phyloP scores from a whole-genome alignment of 1,284 basidiomycete species.

The Acaromyces ingoldii region DNA sequence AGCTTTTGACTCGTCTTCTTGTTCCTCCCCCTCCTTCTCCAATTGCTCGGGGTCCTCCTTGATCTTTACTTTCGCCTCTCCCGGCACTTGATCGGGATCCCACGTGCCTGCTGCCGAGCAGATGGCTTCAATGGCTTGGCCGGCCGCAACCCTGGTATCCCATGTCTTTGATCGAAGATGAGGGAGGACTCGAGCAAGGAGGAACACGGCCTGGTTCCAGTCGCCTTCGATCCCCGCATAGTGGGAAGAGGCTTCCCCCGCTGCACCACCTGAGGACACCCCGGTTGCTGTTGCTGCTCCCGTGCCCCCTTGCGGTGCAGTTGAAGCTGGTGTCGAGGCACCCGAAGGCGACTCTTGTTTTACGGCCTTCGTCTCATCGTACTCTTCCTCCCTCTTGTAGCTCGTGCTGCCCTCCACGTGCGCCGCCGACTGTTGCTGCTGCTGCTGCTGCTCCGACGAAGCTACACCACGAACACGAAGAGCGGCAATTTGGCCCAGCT shows the following conservation, averaged over 20 bases:
- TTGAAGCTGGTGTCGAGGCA: neutral
- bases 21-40: neutral
- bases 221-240: conserved; percentile 62
- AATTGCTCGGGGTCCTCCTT: neutral
- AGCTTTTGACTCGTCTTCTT: neutral
- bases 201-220: conserved; percentile 57
- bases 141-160: conserved; percentile 79
- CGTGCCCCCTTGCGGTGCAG: neutral
- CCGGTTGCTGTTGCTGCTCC: too few relatives aligned
- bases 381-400: too few relatives aligned
- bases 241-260: conserved; percentile 3
- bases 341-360: too few relatives aligned
- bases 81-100: conserved; percentile 49
- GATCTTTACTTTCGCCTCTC: neutral
- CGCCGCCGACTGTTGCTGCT: too few relatives aligned
- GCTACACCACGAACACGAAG: conserved; percentile 55
- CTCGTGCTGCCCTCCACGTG: too few relatives aligned
- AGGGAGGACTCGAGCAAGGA: conserved; percentile 67
- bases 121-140: conserved; percentile 77
- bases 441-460: too few relatives aligned
- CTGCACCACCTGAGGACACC: neutral
- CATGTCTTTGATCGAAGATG: conserved; percentile 79
- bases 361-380: neutral
- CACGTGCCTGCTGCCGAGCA: conserved; percentile 77
- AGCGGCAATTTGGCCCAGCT: conserved; percentile 76